A percentile compares a stretch with the other conserved stretches of the same genome.
phyloP scores from a whole-genome alignment of 768 basidiomycete genomes.

The Pleurotus sapidus region DNA sequence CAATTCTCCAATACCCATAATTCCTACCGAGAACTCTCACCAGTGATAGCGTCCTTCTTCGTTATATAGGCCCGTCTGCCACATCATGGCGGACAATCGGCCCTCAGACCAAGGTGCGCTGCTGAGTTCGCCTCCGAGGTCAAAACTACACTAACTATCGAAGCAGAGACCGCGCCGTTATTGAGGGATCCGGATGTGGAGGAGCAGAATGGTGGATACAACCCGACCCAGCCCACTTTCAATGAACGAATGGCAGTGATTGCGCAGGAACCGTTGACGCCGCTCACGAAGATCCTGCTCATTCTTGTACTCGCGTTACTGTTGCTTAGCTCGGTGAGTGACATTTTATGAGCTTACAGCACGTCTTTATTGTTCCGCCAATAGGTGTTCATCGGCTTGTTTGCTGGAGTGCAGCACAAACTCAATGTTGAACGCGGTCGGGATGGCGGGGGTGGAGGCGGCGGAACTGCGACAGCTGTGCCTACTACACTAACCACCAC shows the following conservation, averaged over 20 bases:
- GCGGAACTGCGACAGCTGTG: constrained; percentile 13
- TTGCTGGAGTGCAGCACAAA: constrained; percentile 84
- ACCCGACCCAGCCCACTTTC: constrained; percentile 31
- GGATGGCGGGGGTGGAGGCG: constrained; percentile 29
- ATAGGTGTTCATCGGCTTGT: constrained; percentile 87
- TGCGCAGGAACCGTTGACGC: constrained; percentile 76
- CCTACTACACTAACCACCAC: constrained; percentile 38
- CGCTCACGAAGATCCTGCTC: constrained; percentile 81
- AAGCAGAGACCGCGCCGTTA: constrained; percentile 63
- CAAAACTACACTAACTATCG: constrained; percentile 10
- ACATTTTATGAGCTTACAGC: neutral
- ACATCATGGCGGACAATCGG: constrained; percentile 43
- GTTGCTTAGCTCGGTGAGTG: constrained; percentile 63
- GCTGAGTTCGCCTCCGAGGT: constrained; percentile 38
- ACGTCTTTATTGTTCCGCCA: neutral
- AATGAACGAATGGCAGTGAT: constrained; percentile 47
- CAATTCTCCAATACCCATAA: too few species aligned
- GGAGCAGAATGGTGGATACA: constrained; percentile 15
- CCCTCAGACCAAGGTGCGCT: too few species aligned
- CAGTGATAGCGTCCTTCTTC: too few species aligned
- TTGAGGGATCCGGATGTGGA: constrained; percentile 45
- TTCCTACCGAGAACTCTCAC: too few species aligned
- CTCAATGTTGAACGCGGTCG: constrained; percentile 48
- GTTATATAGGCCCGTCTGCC: neutral
- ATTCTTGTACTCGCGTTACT: constrained; percentile 73